A percentile compares a stretch with the other conserved stretches of the same genome.
phyloP scores from a whole-genome alignment of 225 moss, liverwort and hornwort species.

The Lunularia cruciata region DNA sequence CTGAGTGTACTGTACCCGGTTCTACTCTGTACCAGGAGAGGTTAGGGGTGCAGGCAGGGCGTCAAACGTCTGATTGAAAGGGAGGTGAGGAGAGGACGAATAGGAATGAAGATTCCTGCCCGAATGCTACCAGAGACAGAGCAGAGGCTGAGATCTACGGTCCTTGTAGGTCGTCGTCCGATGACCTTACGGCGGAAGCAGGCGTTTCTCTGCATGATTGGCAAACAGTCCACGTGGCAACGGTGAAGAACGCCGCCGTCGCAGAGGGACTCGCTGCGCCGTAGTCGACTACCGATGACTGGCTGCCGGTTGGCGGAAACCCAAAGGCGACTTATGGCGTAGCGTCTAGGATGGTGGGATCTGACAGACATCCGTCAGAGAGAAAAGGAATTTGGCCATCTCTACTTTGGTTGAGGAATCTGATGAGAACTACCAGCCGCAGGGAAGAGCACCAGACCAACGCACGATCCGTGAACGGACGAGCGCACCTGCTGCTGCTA shows the following conservation, averaged over 20 bases:
- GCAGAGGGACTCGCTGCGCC: constrained; percentile 18
- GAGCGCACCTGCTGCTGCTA: not conserved
- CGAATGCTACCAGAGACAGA: not conserved
- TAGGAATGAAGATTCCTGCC: constrained; percentile 15
- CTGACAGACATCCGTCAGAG: constrained; percentile 3
- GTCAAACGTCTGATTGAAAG: too few species aligned
- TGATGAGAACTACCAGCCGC: not conserved
- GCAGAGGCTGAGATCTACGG: not conserved
- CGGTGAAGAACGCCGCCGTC: constrained; percentile 20
- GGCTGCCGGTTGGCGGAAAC: not conserved
- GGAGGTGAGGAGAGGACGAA: constrained; percentile 3
- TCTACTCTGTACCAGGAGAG: too few species aligned
- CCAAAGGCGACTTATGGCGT: constrained; percentile 1
- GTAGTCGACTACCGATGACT: not conserved
- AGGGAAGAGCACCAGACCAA: not conserved
- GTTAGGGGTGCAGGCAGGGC: too few species aligned
- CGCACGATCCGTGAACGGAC: not conserved
- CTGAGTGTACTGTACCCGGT: too few species aligned
- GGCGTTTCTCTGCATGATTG: constrained; percentile 11
- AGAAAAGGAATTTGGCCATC: constrained; percentile 2
- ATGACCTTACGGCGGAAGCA: constrained; percentile 1
- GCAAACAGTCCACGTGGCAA: not conserved
- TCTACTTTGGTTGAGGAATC: not conserved
- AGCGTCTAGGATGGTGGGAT: not conserved
- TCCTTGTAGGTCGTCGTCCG: not conserved